Base-by-base conservation (phyloP, 805 yeast genomes). In the Suhomyces xylopsoci region DNA sequence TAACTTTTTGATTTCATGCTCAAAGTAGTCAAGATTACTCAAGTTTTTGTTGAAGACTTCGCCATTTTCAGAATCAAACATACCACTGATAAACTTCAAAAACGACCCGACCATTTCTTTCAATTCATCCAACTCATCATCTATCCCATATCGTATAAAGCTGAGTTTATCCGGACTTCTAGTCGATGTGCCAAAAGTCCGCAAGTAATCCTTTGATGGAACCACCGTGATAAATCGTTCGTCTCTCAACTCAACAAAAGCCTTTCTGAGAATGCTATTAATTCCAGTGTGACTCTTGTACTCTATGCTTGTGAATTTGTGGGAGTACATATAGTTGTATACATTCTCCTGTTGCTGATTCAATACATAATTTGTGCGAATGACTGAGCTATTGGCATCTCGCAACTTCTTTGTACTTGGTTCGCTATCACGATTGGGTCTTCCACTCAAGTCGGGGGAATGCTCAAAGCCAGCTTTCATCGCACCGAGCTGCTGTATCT, bases 31-130 rank as follows among this genome's bases (percentile, higher is more conserved):
- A 9, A 57, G 17, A n/a, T 42, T 42, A 20, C 40, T 40, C 6
- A 47, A 24, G 19, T 55, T 49, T 20, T 34, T 34, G 22, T 20
- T 20, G 10, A 14, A 22, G 10, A 8, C n/a, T 24, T 42, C 30
- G 45, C 19, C 17, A 7, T 60, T 67, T n/a, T 57, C 65, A 17
- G 59, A 65, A 8, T 59, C 61, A 50, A 71, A 71, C 52, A 71
- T 58, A 49, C 66, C 69, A 40, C 64, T 68, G 14, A 67, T 66
- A 19, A 61, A 67, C 5, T 65, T 60, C 15, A 45, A 32, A 5
- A 45, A 36, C 3, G 17, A 20, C 5, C 34, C 19, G 19, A 56
- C 25, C 10, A 26, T 25, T 3, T 25, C 12, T 15, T 42, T 24
- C 9, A 54, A 5, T 9, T 22, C 26, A 7, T 44, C 42, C 34